Base-by-base conservation (phyloP, 441 rosid genomes). In the Pelargonium fulgidum region DNA sequence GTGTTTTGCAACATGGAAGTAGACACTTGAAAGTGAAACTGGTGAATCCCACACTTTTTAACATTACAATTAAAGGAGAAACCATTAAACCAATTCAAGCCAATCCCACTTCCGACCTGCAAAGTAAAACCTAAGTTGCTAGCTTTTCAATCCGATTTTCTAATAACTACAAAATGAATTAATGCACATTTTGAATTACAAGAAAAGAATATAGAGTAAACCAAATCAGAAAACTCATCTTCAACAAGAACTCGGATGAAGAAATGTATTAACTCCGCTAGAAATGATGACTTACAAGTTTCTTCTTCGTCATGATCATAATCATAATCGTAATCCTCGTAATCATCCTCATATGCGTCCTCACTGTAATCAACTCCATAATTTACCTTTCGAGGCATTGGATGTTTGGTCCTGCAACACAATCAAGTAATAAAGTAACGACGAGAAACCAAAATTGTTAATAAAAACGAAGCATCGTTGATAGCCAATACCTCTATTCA, bases 351-450 rank as follows among this genome's bases (percentile, higher is more conserved):
- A 26, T 75, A 77, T 68, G 69, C 78, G n/a, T 75, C 79, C 74
- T 70, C 81, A 12, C 79, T 72, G 68, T 81, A 81, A 65, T 67
- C 69, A 44, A 77, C 67, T 65, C 77, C 75, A 3, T 73, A 72
- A 45, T 64, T 68, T 47, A 76, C 75, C 80, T 82, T 82, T 39
- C 79, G 82, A 71, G 85, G 85, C 82, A 83, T 79, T 66, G 69
- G 36, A 29, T 29, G 36, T 29, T 29, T 29, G 36, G 36, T 29
- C 36, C 36, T 29, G 36, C 36, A 29, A 29, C 36, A 29, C 36
- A 29, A 29, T 29, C 36, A 29, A 0, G 36, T 29, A 3, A 29
- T 29, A 0, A 29, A 29, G 36, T 29, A 29, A 29, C 36, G 36
- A 29, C 36, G 36, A 39, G 42, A 39, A 39, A 39, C 36, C 36